Evolutionary conservation across 2,329 filamentous ascomycete genomes (phyloP).

Genomic region (Ophiostoma montium): DNA sequence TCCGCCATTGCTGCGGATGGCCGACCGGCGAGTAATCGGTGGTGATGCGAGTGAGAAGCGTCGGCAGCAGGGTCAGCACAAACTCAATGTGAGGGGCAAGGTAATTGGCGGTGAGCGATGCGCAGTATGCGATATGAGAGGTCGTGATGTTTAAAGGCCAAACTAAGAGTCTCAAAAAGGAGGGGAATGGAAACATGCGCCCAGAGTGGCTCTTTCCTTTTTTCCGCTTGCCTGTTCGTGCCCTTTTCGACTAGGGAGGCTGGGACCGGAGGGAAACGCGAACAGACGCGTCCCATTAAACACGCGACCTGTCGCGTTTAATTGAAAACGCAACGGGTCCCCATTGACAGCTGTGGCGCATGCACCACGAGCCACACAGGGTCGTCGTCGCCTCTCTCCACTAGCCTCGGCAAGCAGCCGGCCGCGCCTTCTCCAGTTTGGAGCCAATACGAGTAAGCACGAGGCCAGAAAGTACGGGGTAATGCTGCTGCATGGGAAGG

Average conservation of each 20-base stretch:
- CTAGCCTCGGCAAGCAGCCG: slow-evolving; percentile 10
- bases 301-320: slow-evolving; percentile 12
- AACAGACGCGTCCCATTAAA: slow-evolving; percentile 9
- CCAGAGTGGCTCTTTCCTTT: slow-evolving; percentile 2
- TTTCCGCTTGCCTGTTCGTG: background rate
- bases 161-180: background rate
- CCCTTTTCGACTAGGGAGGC: slow-evolving; percentile 7
- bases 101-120: background rate
- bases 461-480: slow-evolving; percentile 1
- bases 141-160: slow-evolving; percentile 3
- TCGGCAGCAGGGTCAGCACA: background rate
- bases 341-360: slow-evolving; percentile 4
- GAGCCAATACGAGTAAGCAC: slow-evolving; percentile 7
- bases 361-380: slow-evolving; percentile 6
- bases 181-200: slow-evolving; percentile 4
- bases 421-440: slow-evolving; percentile 1
- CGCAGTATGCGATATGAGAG: background rate
- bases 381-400: background rate
- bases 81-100: background rate
- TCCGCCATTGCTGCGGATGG: slow-evolving; percentile 47
- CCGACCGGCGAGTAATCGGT: background rate
- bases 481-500: background rate
- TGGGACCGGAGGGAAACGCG: slow-evolving; percentile 11
- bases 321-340: slow-evolving; percentile 12
- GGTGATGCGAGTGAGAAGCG: slow-evolving; percentile 1